Evolutionary conservation across 1,284 basidiomycete genomes (phyloP), one percentile per base, ranked within the genome.

Genomic region (Irpex sp.): DNA sequence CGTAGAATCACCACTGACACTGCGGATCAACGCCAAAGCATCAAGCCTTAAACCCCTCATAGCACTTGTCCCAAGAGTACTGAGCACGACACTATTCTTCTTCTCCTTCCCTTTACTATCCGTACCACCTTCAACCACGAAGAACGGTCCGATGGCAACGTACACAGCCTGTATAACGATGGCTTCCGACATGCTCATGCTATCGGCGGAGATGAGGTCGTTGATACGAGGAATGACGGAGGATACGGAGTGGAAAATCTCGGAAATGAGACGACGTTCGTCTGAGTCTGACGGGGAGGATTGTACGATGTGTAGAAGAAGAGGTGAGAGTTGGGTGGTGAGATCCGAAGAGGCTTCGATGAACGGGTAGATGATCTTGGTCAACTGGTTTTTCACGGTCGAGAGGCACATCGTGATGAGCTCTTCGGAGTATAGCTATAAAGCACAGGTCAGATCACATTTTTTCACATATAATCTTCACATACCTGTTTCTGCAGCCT

Each of bases 91-190:
- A 59, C 77, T 83, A 54, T 81, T 83, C 69, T 80, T 81, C 72
- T 82, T 87, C 57, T 78, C 82, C 70, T 80, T 80, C 0, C 72
- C 73, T 51, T 83, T 80, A 49, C 73, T 72, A 58, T 86, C 82
- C 35, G 74, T 71, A 1, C 75, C 73, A 10, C 78, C 77, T 47
- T 94, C 91, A 18, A 84, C 86, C 5, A 94, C 87, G 68, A 98
- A 98, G 74, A 98, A 94, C 0, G 96, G 95, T 1, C 90, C 91
- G 63, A 98, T 91, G 1, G 93, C 87, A 58, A 97, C 88, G 73
- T 96, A 98, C 3, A 97, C 92, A 0, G 89, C 87, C 67, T 92
- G 88, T 59, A 97, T 96, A 68, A 97, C 87, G 66, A 96, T 90
- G 0, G 85, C 75, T 63, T 97, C 95, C 2, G 91, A 90, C 86